These are phyloP conservation scores for Claviceps sp. DNA, from an alignment of 2,329 filamentous ascomycete genomes.

Conservation along the genomic window DNA sequence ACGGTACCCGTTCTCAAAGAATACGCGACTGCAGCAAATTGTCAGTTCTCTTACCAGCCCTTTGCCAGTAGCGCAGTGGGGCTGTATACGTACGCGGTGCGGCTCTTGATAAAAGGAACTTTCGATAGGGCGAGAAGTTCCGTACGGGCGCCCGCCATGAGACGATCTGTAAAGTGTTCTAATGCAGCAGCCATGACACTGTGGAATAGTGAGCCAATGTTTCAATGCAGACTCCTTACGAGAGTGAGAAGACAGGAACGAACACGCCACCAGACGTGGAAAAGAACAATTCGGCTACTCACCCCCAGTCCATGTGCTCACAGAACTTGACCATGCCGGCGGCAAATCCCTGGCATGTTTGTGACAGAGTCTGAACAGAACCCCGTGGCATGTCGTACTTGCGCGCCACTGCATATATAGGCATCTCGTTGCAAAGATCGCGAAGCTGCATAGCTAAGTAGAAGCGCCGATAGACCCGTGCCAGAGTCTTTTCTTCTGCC, in stretches of 20 bases:
- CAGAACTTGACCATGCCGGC: conserved; percentile 72
- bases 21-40: conserved; percentile 31
- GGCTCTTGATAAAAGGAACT: conserved; percentile 64
- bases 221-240: not conserved
- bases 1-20: conserved; percentile 66
- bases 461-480: conserved; percentile 56
- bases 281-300: conserved; percentile 10
- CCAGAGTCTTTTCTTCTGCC: conserved; percentile 43
- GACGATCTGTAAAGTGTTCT: conserved; percentile 61
- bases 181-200: conserved; percentile 57
- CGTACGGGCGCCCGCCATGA: conserved; percentile 57
- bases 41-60: not conserved
- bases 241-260: no score
- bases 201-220: conserved; percentile 7
- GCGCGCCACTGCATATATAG: conserved; percentile 53
- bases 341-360: conserved; percentile 66
- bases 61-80: no score
- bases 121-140: conserved; percentile 59
- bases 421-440: conserved; percentile 64
- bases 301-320: conserved; percentile 62
- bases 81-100: conserved; percentile 42
- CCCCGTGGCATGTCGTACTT: conserved; percentile 62
- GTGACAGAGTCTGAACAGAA: conserved; percentile 56
- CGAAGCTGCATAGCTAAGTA: conserved; percentile 67
- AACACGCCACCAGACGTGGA: no score